phyloP scores from a whole-genome alignment of 495 filamentous ascomycete genomes.

The Daldinia grandis region DNA sequence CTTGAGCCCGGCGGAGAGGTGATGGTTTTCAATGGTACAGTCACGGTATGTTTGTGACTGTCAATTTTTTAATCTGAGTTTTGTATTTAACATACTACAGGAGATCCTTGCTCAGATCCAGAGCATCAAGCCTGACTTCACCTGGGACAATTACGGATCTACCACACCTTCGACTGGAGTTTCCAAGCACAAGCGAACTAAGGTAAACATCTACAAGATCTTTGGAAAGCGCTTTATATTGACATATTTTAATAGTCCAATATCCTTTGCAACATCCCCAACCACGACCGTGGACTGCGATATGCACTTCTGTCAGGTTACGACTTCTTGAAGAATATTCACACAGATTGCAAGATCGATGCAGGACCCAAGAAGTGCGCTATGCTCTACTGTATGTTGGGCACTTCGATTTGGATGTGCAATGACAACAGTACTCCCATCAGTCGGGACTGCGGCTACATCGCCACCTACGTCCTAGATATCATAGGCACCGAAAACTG shows the following conservation, averaged over 20 bases:
- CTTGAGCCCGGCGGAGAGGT: conserved; percentile 25
- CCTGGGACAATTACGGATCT: conserved; percentile 20
- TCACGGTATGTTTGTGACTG: conserved; percentile 15
- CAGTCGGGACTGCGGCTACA: neutral
- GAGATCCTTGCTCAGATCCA: conserved; percentile 22
- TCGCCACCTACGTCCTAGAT: conserved; percentile 17
- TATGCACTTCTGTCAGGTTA: neutral
- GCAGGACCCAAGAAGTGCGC: conserved; percentile 27
- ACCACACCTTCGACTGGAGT: neutral
- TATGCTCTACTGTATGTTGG: conserved; percentile 3
- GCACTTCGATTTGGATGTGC: conserved; percentile 23
- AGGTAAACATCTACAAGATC: neutral
- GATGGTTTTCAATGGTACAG: conserved; percentile 29
- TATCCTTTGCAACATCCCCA: conserved; percentile 15
- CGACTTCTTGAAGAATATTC: conserved; percentile 17
- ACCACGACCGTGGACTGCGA: neutral
- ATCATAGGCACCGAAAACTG: conserved; percentile 17
- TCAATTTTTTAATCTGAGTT: neutral
- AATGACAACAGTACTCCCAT: conserved; percentile 21
- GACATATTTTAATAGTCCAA: conserved; percentile 2
- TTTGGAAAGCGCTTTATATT: neutral
- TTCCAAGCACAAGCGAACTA: conserved; percentile 2
- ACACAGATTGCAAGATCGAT: conserved; percentile 10
- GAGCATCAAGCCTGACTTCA: conserved; percentile 27
- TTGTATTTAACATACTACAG: neutral